Evolutionary conservation across 768 basidiomycete genomes (phyloP).

Genomic region (Psilocybe cubensis): DNA sequence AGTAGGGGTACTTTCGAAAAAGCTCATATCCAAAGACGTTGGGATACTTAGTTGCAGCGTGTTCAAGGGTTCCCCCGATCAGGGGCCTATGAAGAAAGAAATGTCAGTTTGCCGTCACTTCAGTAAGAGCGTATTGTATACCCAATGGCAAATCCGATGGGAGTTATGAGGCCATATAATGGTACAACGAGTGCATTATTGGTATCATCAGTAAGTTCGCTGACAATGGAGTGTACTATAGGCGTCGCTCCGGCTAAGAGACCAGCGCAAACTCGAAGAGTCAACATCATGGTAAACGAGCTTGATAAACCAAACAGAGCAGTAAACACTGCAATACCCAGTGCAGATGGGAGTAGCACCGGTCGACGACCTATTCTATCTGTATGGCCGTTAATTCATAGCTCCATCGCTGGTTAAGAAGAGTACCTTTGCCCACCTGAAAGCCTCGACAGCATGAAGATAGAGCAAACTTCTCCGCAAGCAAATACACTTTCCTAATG

Average conservation of each 20-base stretch:
- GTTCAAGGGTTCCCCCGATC: not conserved
- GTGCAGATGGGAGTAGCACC: constrained; percentile 6
- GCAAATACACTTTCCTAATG: constrained; percentile 7
- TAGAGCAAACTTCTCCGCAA: constrained; percentile 5
- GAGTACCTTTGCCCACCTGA: not conserved
- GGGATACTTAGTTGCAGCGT: constrained; percentile 1
- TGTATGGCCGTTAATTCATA: not conserved
- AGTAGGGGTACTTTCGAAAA: constrained; percentile 4
- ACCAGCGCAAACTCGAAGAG: constrained; percentile 4
- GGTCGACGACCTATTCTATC: constrained; percentile 9
- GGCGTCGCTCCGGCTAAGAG: constrained; percentile 2
- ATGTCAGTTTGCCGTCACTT: not conserved
- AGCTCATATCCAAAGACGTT: constrained; percentile 2
- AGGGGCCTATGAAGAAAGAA: not conserved
- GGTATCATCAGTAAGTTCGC: constrained; percentile 6
- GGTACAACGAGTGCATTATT: constrained; percentile 5
- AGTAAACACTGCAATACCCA: constrained; percentile 7
- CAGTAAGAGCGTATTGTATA: not conserved
- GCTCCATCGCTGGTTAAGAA: not conserved
- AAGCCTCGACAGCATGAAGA: constrained; percentile 4
- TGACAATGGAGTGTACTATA: constrained; percentile 8
- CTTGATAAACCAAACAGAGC: constrained; percentile 4
- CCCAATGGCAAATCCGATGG: constrained; percentile 1
- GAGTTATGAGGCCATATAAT: not conserved
- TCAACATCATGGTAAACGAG: constrained; percentile 7